Evolutionary conservation across 108 stramenopile species (phyloP).

Genomic region (Aureococcus anophagefferens): DNA sequence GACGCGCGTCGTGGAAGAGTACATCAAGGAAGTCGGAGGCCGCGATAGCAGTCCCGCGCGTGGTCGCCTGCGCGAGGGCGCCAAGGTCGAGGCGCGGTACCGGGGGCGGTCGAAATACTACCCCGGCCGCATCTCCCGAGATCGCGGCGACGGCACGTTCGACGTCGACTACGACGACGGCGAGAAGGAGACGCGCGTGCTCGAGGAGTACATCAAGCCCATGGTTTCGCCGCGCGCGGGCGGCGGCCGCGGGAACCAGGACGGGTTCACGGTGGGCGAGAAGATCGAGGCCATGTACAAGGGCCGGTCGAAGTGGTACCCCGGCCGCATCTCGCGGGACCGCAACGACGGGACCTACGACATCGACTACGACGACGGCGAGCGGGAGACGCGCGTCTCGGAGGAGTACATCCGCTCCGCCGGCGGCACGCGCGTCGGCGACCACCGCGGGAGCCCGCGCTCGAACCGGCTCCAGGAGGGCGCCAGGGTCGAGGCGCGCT

Average conservation of each 20-base stretch:
- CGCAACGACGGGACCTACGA: slow-evolving; percentile 40
- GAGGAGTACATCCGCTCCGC: neutral
- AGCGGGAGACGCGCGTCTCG: slow-evolving; percentile 2
- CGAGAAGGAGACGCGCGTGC: too few relatives aligned
- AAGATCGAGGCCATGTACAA: slow-evolving; percentile 30
- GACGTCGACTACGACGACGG: too few relatives aligned
- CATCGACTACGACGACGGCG: slow-evolving; percentile 30
- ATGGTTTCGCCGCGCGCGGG: too few relatives aligned
- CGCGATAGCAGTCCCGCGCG: neutral
- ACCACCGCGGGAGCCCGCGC: neutral
- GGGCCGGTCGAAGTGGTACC: slow-evolving; percentile 24
- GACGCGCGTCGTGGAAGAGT: too few relatives aligned
- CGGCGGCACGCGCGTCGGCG: too few relatives aligned
- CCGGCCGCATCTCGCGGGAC: slow-evolving; percentile 23
- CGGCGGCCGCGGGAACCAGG: neutral
- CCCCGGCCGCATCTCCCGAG: too few relatives aligned
- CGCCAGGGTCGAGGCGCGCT: slow-evolving; percentile 10
- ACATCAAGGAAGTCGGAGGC: neutral
- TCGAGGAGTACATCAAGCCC: too few relatives aligned
- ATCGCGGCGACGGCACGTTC: too few relatives aligned
- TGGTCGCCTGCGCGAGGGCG: neutral
- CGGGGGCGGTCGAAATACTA: too few relatives aligned
- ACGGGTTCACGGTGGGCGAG: slow-evolving; percentile 19
- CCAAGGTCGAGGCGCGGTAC: too few relatives aligned
- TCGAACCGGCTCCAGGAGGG: slow-evolving; percentile 10